Conservation (phyloP, 352 stramenopile species). For the Globisporangium nagaii region DNA sequence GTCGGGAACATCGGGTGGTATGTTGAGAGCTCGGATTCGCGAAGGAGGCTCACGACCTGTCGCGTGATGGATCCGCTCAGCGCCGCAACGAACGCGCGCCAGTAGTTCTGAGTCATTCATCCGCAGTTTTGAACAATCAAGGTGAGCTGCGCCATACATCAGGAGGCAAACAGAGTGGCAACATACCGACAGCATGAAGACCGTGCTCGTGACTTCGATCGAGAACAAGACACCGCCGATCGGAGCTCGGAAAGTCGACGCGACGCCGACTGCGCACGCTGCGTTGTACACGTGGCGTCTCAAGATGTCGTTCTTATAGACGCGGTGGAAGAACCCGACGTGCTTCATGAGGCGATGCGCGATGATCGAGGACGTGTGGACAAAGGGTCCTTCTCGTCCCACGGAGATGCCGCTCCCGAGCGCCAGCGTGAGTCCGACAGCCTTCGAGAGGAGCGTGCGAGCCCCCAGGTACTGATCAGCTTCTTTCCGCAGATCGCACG, state of each 20-base stretch:
- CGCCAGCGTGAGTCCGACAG: constrained; percentile 88
- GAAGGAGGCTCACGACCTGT: constrained; percentile 33
- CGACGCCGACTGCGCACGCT: constrained; percentile 85
- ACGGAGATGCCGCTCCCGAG: constrained; percentile 91
- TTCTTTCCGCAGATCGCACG: constrained; percentile 43
- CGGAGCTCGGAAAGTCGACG: constrained; percentile 83
- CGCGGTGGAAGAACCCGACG: constrained; percentile 52
- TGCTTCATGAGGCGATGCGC: constrained; percentile 80
- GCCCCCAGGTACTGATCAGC: constrained; percentile 33
- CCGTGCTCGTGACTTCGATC: constrained; percentile 84
- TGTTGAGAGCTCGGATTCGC: constrained; percentile 29
- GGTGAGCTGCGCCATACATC: no score
- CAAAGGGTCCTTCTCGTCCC: constrained; percentile 97
- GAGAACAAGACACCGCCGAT: constrained; percentile 89
- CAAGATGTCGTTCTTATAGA: constrained; percentile 62
- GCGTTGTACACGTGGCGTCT: constrained; percentile 82
- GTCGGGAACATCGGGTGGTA: constrained; percentile 52
- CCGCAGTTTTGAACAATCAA: neutral
- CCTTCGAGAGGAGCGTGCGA: constrained; percentile 65
- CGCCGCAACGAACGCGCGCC: constrained; percentile 53
- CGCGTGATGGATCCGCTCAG: constrained; percentile 48
- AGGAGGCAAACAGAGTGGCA: neutral
- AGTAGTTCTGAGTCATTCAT: constrained; percentile 41
- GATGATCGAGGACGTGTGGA: constrained; percentile 88
- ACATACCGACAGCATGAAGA: constrained; percentile 56